Evolutionary conservation across 2,329 filamentous ascomycete genomes (phyloP).

Genomic region (Xylariaceae sp.): DNA sequence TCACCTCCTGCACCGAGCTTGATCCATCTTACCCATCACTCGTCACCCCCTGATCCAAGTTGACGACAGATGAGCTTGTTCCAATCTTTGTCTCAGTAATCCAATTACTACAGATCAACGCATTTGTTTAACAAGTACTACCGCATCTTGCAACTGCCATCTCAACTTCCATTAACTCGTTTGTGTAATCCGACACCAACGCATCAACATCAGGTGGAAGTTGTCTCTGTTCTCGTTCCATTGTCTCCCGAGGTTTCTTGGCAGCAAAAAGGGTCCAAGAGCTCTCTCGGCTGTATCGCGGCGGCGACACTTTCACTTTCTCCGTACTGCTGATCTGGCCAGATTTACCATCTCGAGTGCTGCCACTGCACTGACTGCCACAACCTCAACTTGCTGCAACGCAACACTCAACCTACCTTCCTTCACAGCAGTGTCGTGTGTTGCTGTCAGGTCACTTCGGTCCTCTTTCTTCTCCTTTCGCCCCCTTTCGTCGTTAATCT

Average conservation of each 20-base stretch:
- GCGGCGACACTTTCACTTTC: slow-evolving; percentile 27
- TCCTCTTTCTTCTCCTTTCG: too few relatives aligned
- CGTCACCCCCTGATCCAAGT: slow-evolving; percentile 24
- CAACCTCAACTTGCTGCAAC: slow-evolving; percentile 11
- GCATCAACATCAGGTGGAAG: background rate
- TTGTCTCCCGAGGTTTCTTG: slow-evolving; percentile 22
- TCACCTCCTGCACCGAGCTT: too few relatives aligned
- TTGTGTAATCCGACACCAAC: background rate
- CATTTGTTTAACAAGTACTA: too few relatives aligned
- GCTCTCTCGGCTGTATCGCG: slow-evolving; percentile 25
- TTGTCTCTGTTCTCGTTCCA: background rate
- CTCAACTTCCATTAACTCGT: background rate
- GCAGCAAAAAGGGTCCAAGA: slow-evolving; percentile 20
- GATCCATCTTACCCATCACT: slow-evolving; percentile 14
- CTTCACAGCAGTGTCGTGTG: slow-evolving; percentile 4
- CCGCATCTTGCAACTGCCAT: slow-evolving; percentile 2
- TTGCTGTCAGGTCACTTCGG: too few relatives aligned
- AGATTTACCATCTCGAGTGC: slow-evolving; percentile 20
- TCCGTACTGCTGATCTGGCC: slow-evolving; percentile 32
- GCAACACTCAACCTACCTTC: background rate
- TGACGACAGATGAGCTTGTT: slow-evolving; percentile 32
- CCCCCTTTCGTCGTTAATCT: slow-evolving; percentile 20
- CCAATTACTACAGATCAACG: slow-evolving; percentile 3
- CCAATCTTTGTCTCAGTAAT: slow-evolving; percentile 6
- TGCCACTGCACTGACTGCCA: too few relatives aligned